phyloP scores from a whole-genome alignment of 148 eudicot genomes.

The Gaultheria prostrata region DNA sequence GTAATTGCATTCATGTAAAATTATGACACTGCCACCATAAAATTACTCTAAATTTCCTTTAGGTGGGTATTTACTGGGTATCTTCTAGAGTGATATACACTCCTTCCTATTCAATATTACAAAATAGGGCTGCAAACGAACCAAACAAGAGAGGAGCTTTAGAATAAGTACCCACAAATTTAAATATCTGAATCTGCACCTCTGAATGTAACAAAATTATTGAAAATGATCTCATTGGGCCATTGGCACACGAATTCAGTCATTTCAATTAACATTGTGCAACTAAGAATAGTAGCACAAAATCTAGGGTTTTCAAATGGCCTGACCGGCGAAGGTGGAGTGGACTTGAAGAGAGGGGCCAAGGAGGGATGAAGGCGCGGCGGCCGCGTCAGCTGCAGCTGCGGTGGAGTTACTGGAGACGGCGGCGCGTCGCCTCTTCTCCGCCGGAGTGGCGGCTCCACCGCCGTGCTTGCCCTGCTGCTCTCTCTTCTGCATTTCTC shows the following conservation, averaged over 20 bases:
- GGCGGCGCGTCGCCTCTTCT: constrained; percentile 93
- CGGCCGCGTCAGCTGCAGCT: constrained; percentile 39
- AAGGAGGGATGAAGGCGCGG: constrained; percentile 58
- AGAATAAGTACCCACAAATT: neutral
- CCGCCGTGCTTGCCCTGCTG: constrained; percentile 63
- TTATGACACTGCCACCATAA: neutral
- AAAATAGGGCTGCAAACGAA: too few species aligned
- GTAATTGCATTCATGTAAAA: neutral
- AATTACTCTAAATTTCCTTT: neutral
- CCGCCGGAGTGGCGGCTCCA: constrained; percentile 51
- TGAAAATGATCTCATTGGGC: too few species aligned
- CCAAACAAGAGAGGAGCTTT: too few species aligned
- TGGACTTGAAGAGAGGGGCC: constrained; percentile 95
- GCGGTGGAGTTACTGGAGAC: constrained; percentile 57
- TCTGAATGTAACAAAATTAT: neutral
- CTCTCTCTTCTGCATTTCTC: constrained; percentile 61
- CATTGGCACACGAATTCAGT: too few species aligned
- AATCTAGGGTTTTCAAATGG: constrained; percentile 28
- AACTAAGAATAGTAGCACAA: too few species aligned
- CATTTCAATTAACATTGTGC: too few species aligned
- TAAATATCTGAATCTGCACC: neutral
- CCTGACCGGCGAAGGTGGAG: constrained; percentile 75
- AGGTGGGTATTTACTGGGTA: neutral
- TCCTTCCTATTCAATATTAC: neutral
- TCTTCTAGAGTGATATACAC: neutral